phyloP scores from a whole-genome alignment of 2,329 filamentous ascomycete genomes.

The Thelonectria rubi region DNA sequence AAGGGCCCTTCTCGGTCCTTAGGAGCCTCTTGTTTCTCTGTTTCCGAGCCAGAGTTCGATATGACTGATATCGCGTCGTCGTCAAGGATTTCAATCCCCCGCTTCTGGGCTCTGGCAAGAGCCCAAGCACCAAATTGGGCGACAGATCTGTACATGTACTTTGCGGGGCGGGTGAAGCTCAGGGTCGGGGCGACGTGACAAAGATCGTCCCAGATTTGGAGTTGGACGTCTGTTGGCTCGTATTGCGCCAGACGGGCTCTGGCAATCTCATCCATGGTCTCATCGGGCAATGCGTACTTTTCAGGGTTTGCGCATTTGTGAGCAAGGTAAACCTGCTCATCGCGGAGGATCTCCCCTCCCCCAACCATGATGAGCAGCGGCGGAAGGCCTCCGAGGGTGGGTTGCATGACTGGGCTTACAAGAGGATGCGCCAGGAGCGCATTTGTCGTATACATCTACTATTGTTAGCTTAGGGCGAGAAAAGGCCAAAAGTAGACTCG shows the following conservation, averaged over 20 bases:
- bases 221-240: slow-evolving; percentile 86
- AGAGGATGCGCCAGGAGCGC: slow-evolving; percentile 85
- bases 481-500: slow-evolving; percentile 48
- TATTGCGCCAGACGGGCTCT: slow-evolving; percentile 70
- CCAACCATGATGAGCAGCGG: slow-evolving; percentile 88
- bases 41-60: slow-evolving; percentile 63
- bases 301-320: slow-evolving; percentile 91
- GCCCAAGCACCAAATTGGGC: slow-evolving; percentile 96
- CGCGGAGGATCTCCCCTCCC: slow-evolving; percentile 86
- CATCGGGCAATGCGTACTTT: slow-evolving; percentile 75
- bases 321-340: slow-evolving; percentile 94
- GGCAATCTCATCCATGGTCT: slow-evolving; percentile 69
- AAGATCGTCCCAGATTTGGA: slow-evolving; percentile 95
- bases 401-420: slow-evolving; percentile 88
- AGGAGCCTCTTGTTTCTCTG: slow-evolving; percentile 35
- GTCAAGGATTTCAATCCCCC: slow-evolving; percentile 81
- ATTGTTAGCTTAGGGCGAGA: slow-evolving; percentile 30
- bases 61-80: slow-evolving; percentile 82
- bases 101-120: slow-evolving; percentile 81
- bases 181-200: slow-evolving; percentile 93
- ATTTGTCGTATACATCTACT: slow-evolving; percentile 80
- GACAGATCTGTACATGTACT: slow-evolving; percentile 92
- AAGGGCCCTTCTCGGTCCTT: slow-evolving; percentile 31
- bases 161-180: slow-evolving; percentile 95
- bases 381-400: slow-evolving; percentile 87